These are phyloP conservation scores for Tylopilus vinaceipallidus DNA, from an alignment of 768 basidiomycete genomes.

Conservation along the genomic window DNA sequence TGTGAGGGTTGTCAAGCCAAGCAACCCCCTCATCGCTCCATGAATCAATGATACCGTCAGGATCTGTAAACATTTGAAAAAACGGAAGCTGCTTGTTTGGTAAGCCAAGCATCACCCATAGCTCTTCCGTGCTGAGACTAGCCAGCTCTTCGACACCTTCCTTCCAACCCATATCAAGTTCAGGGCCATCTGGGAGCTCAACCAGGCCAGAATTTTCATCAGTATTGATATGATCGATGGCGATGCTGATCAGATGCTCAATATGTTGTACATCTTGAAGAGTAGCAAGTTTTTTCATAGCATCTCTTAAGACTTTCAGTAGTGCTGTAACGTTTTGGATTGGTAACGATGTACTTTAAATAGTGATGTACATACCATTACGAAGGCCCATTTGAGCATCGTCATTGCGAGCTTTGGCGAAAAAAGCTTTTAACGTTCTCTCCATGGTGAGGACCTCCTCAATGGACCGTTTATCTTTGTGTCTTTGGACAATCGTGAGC, in stretches of 20 bases:
- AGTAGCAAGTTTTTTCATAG: neutral
- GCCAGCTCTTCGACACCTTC: constrained; percentile 3
- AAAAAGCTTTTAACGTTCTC: too few species aligned
- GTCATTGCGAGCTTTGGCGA: too few species aligned
- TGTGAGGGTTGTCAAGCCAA: constrained; percentile 1
- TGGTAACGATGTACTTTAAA: too few species aligned
- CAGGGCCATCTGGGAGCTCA: neutral
- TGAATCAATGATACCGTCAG: neutral
- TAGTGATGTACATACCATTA: too few species aligned
- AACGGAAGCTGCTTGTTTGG: neutral
- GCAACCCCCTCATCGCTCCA: constrained; percentile 9
- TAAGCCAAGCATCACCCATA: neutral
- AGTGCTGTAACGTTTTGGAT: neutral
- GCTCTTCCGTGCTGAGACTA: neutral
- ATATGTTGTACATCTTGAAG: neutral
- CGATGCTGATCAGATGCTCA: neutral
- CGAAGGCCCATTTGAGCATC: too few species aligned
- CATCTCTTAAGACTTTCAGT: neutral
- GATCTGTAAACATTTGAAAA: constrained; percentile 3
- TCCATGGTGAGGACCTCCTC: too few species aligned
- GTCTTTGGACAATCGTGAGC: too few species aligned
- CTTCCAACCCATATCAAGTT: neutral
- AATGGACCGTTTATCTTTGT: too few species aligned
- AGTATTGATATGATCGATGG: neutral
- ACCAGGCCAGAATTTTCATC: accelerated